phyloP scores from a whole-genome alignment of 192 early-diverging fungal genomes.

The Pilaira anomala region DNA sequence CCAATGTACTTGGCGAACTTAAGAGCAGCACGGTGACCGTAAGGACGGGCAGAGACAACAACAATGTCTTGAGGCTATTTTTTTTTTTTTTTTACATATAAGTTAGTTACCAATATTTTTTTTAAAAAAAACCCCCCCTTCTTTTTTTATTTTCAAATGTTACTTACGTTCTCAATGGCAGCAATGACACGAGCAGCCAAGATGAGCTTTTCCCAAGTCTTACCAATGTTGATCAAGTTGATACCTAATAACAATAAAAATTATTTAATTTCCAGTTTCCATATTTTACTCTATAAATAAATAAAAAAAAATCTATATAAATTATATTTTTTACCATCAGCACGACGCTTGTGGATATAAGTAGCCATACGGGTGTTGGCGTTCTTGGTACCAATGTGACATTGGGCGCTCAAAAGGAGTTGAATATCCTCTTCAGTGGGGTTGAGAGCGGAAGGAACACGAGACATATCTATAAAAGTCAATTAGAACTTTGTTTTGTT shows the following conservation, averaged over 20 bases:
- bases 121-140: slow-evolving; percentile 97
- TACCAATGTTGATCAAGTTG: slow-evolving; percentile 98
- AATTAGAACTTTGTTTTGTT: not conserved
- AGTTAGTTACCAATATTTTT: too few relatives aligned
- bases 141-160: not conserved
- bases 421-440: slow-evolving; percentile 92
- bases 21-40: slow-evolving; percentile 97
- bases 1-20: slow-evolving; percentile 99
- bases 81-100: too few relatives aligned
- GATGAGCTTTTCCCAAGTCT: slow-evolving; percentile 99
- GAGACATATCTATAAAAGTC: slow-evolving; percentile 11
- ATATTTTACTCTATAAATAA: not conserved
- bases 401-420: slow-evolving; percentile 91
- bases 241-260: slow-evolving; percentile 54
- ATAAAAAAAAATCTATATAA: not conserved
- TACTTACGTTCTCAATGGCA: slow-evolving; percentile 85
- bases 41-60: slow-evolving; percentile 95
- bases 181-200: slow-evolving; percentile 98
- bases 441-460: slow-evolving; percentile 45
- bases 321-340: slow-evolving; percentile 67
- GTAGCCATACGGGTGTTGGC: slow-evolving; percentile 87
- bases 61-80: slow-evolving; percentile 85
- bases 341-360: slow-evolving; percentile 95
- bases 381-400: slow-evolving; percentile 98
- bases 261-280: not conserved